Conservation (phyloP, 371 early-diverging fungal species). For the Mortierella sp. region DNA sequence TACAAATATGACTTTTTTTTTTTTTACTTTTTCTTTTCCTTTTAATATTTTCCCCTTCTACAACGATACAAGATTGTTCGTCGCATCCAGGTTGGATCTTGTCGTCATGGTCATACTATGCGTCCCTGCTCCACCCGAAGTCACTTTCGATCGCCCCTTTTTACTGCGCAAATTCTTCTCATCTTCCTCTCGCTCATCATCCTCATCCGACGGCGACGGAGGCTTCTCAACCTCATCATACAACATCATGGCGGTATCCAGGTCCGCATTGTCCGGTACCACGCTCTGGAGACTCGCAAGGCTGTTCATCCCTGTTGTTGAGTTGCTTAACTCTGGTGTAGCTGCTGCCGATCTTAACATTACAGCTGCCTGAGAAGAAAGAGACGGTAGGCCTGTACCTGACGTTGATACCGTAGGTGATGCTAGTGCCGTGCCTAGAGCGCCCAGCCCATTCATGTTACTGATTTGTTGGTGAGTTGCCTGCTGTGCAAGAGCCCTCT, state of each 20-base stretch:
- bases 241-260: constrained; percentile 41
- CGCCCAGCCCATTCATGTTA: constrained; percentile 39
- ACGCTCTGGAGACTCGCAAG: constrained; percentile 21
- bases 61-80: constrained; percentile 34
- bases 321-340: neutral
- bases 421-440: constrained; percentile 22
- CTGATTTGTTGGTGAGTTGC: constrained; percentile 46
- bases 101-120: constrained; percentile 47
- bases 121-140: constrained; percentile 2
- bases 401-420: constrained; percentile 11
- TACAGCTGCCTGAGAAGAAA: neutral
- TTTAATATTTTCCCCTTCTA: constrained; percentile 3
- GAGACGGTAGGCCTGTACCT: neutral
- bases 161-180: constrained; percentile 13
- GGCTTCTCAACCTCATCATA: constrained; percentile 41
- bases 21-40: neutral
- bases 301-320: neutral
- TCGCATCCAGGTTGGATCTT: constrained; percentile 42
- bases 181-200: constrained; percentile 35
- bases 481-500: constrained; percentile 29
- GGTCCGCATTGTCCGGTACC: constrained; percentile 20
- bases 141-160: constrained; percentile 1
- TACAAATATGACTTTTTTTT: neutral
- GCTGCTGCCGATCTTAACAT: neutral
- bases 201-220: constrained; percentile 36